Conservation (phyloP, 2,329 filamentous ascomycete species). For the Fusarium avenaceum region DNA sequence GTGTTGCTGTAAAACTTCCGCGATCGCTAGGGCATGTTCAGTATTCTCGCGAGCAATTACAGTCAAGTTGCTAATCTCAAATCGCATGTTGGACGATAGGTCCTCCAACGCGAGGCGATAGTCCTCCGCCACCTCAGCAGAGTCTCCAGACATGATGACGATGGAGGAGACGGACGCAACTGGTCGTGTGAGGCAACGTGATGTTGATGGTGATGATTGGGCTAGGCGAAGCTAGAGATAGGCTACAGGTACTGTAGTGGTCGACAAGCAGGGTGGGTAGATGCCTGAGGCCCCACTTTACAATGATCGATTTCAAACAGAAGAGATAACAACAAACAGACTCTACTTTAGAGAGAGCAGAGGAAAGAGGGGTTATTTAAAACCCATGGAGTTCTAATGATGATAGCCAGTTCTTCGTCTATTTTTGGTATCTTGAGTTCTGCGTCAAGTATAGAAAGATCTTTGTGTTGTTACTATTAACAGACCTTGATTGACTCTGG, state of each 20-base stretch:
- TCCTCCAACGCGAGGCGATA: conserved; percentile 95
- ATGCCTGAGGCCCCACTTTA: conserved; percentile 31
- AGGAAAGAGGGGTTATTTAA: neutral
- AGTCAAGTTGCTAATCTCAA: conserved; percentile 97
- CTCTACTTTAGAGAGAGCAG: neutral
- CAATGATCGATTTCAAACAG: conserved; percentile 11
- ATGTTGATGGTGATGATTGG: conserved; percentile 28
- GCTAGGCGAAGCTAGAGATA: conserved; percentile 25
- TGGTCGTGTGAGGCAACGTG: conserved; percentile 24
- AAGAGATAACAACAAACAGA: conserved; percentile 10
- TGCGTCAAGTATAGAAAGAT: neutral
- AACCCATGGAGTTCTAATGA: neutral
- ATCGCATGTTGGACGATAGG: conserved; percentile 88
- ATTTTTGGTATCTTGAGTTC: neutral
- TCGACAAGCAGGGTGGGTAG: neutral
- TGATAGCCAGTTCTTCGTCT: neutral
- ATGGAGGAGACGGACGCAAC: conserved; percentile 31
- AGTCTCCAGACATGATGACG: conserved; percentile 63
- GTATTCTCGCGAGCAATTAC: conserved; percentile 98
- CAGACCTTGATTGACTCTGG: neutral
- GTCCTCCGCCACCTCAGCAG: conserved; percentile 93
- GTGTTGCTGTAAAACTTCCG: conserved; percentile 89
- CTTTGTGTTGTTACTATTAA: conserved; percentile 6
- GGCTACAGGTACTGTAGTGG: conserved; percentile 8
- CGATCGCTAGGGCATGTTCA: conserved; percentile 93